Conservation (phyloP, 2,329 filamentous ascomycete genomes). For the Colletotrichum destructivum region DNA sequence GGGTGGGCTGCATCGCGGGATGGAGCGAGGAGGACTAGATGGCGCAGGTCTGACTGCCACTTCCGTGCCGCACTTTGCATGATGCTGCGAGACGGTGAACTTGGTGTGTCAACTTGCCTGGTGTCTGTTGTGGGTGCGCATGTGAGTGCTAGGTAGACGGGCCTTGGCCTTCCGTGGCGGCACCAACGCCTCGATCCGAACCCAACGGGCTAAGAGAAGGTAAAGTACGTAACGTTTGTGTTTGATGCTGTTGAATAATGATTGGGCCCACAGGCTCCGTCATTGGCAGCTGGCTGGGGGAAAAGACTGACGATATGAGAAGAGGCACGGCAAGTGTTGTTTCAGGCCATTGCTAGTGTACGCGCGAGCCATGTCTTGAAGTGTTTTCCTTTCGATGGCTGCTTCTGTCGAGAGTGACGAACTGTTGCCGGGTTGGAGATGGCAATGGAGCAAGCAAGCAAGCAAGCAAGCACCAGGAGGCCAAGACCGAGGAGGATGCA, state of each 20-base stretch:
- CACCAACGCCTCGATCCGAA: neutral
- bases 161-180: constrained; percentile 7
- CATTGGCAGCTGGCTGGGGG: neutral
- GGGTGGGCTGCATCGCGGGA: neutral
- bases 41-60: constrained; percentile 11
- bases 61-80: constrained; percentile 29
- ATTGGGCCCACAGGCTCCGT: neutral
- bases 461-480: neutral
- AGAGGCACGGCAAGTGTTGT: neutral
- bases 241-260: neutral
- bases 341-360: neutral
- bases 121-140: neutral
- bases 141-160: constrained; percentile 12
- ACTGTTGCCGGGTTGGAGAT: neutral
- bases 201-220: constrained; percentile 5
- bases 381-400: neutral
- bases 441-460: too few relatives aligned
- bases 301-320: neutral
- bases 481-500: neutral
- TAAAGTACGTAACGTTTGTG: constrained; percentile 12
- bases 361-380: neutral
- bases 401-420: neutral
- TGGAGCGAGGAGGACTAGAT: neutral
- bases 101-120: neutral
- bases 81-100: constrained; percentile 8